Base-by-base conservation (phyloP, 257 asterid genomes). In the Lycium barbarum region DNA sequence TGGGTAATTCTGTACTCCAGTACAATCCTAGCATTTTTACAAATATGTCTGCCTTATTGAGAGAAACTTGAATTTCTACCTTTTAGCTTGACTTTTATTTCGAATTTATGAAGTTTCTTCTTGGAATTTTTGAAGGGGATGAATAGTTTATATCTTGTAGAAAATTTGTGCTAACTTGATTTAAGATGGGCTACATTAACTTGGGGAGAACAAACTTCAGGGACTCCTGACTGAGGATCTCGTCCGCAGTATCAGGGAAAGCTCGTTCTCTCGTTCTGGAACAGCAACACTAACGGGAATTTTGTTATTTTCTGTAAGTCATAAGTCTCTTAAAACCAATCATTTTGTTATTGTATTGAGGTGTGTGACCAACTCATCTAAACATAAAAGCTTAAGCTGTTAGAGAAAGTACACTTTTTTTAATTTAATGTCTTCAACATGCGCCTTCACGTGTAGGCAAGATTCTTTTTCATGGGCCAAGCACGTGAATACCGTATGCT, bases 291-390 rank as follows among this genome's bases (percentile, higher is more conserved):
- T 98, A 79, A 89, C 90, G 86, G 96, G 96, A 81, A 88, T 96
- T 83, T 87, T 96, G 81, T 81, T 96, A 86, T 94, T 91, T 87
- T 83, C 92, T 80, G 98, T 94, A 87, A 91, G 98, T 88, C 70
- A 26, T 14, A 47, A 43, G 45, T 59, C 58, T 43, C n/a, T 45
- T 45, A 45, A 72, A 6, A 73, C 67, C 43, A 49, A 66, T 67
- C 58, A 49, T 40, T 59, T 70, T 79, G 70, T 33, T 14, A 43
- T 12, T 65, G 45, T 65, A 11, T 26, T 33, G n/a, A 65, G 26
- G 72, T 65, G 45, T 63, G 72, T 65, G 18, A 2, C 9, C 71
- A 40, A 65, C 71, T 26, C 17, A 65, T 65, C 14, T 40, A 40
- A 40, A 40, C 9, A 13, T 10, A 51, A 51, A 51, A 51, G 15